Evolutionary conservation across 2,329 filamentous ascomycete species (phyloP).

Genomic region (Aureobasidium sp.): DNA sequence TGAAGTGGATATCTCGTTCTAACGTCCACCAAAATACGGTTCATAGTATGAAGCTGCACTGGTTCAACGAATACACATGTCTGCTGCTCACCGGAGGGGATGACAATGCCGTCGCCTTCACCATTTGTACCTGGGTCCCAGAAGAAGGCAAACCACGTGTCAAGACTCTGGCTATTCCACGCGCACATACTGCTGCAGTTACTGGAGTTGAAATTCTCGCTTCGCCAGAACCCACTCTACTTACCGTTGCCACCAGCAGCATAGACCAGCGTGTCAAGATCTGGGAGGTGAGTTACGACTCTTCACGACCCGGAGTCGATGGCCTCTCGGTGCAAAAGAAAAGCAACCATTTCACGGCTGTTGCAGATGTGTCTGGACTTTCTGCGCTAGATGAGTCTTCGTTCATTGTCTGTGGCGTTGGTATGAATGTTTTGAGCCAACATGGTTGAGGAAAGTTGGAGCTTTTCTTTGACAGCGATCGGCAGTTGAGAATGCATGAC

Average conservation of each 20-base stretch:
- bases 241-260: constrained; percentile 28
- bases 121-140: constrained; percentile 21
- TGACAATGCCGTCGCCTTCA: constrained; percentile 70
- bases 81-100: constrained; percentile 74
- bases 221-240: constrained; percentile 1
- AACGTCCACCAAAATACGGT: constrained; percentile 74
- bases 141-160: neutral
- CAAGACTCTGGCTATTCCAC: constrained; percentile 39
- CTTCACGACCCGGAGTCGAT: constrained; percentile 20
- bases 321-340: constrained; percentile 29
- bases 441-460: neutral
- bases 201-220: constrained; percentile 46
- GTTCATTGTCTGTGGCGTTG: constrained; percentile 43
- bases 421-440: constrained; percentile 37
- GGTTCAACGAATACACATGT: constrained; percentile 30
- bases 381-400: constrained; percentile 29
- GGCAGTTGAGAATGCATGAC: constrained; percentile 7
- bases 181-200: constrained; percentile 65
- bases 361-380: constrained; percentile 51
- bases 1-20: constrained; percentile 33
- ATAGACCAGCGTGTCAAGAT: constrained; percentile 45
- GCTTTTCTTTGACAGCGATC: neutral
- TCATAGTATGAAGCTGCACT: constrained; percentile 47
- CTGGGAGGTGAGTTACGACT: constrained; percentile 35
- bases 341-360: constrained; percentile 37